Conservation (phyloP, 805 yeast genomes). For the Isabelozyma gotoi region DNA sequence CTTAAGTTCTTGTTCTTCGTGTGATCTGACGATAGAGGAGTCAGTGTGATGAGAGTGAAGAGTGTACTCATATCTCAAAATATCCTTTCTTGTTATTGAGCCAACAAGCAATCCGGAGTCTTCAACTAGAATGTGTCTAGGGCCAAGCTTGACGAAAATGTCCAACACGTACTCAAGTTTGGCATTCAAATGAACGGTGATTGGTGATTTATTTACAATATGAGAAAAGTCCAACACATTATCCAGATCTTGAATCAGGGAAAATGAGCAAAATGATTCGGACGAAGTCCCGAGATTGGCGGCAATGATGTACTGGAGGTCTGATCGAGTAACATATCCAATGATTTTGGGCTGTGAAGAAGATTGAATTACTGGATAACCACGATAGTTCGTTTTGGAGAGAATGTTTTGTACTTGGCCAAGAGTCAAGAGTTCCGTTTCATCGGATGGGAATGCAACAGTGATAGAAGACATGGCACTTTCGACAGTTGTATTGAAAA, state of each 20-base stretch:
- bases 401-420: slow-evolving; percentile 32
- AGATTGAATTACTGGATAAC: slow-evolving; percentile 55
- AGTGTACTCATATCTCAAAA: slow-evolving; percentile 59
- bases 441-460: slow-evolving; percentile 36
- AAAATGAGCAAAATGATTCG: not conserved
- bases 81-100: slow-evolving; percentile 80
- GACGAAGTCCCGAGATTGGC: slow-evolving; percentile 5
- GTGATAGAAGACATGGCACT: slow-evolving; percentile 58
- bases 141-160: slow-evolving; percentile 77
- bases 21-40: slow-evolving; percentile 8
- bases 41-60: slow-evolving; percentile 21
- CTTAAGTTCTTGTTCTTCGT: slow-evolving; percentile 25
- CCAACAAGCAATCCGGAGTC: slow-evolving; percentile 66
- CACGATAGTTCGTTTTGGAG: slow-evolving; percentile 35
- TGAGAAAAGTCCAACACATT: slow-evolving; percentile 14
- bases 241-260: slow-evolving; percentile 11
- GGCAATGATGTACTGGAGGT: slow-evolving; percentile 28
- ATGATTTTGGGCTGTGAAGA: slow-evolving; percentile 35
- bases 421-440: slow-evolving; percentile 25
- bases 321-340: slow-evolving; percentile 48
- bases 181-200: slow-evolving; percentile 53
- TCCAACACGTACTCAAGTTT: slow-evolving; percentile 63
- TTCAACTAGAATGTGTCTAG: slow-evolving; percentile 68
- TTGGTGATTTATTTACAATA: slow-evolving; percentile 55
- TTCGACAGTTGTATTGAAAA: slow-evolving; percentile 44